Conservation (phyloP, 345 rosid species). For the Anastatica hierochuntica region DNA sequence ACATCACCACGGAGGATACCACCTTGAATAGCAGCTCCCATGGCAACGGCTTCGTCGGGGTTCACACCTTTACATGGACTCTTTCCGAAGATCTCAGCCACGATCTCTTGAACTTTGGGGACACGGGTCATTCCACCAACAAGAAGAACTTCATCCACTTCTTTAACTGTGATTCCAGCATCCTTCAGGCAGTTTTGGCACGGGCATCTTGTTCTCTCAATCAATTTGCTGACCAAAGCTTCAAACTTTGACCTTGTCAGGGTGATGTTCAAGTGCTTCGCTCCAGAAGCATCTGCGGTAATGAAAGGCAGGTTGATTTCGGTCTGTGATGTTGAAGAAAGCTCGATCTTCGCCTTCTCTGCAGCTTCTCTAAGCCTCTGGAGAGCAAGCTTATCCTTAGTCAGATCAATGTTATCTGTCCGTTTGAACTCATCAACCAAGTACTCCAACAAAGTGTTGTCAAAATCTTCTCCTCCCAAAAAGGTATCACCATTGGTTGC, state of each 20-base stretch:
- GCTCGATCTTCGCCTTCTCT: conserved; percentile 86
- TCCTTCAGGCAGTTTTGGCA: conserved; percentile 79
- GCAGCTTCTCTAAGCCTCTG: conserved; percentile 92
- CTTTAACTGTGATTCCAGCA: conserved; percentile 61
- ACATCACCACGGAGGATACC: conserved; percentile 94
- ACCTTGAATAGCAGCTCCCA: conserved; percentile 91
- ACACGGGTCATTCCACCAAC: conserved; percentile 98
- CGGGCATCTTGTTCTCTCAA: conserved; percentile 61
- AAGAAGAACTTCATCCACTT: conserved; percentile 70
- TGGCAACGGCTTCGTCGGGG: conserved; percentile 85
- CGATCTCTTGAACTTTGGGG: conserved; percentile 81
- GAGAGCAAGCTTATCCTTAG: conserved; percentile 71
- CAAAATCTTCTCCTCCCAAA: conserved; percentile 94
- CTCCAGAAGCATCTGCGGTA: conserved; percentile 78
- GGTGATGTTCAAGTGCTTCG: conserved; percentile 77
- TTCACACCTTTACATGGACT: conserved; percentile 80
- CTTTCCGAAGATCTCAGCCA: conserved; percentile 71
- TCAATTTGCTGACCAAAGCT: conserved; percentile 49
- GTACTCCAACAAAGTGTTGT: conserved; percentile 64
- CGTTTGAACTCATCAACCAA: conserved; percentile 71
- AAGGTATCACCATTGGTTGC: conserved; percentile 96
- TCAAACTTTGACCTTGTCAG: conserved; percentile 73
- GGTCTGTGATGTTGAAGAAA: conserved; percentile 77
- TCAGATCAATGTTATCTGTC: conserved; percentile 59
- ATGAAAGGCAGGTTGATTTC: conserved; percentile 81